These are phyloP conservation scores for Noccaea bulbosa DNA, from an alignment of 345 rosid genomes.

Conservation along the genomic window DNA sequence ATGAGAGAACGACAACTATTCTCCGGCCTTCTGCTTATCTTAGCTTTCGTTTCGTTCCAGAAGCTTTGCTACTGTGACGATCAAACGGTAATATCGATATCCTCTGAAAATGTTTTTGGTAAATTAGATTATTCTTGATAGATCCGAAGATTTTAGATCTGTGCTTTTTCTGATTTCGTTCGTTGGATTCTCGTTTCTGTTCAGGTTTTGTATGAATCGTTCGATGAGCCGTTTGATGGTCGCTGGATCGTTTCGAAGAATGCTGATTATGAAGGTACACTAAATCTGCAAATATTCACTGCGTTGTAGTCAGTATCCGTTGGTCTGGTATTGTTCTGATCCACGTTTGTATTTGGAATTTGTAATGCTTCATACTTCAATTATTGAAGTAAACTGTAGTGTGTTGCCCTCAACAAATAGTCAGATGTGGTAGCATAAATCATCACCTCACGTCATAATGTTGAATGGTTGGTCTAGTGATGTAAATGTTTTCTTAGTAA, in stretches of 20 bases:
- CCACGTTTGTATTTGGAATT: constrained; percentile 1
- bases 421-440: background rate
- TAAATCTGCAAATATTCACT: background rate
- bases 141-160: constrained; percentile 32
- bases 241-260: constrained; percentile 78
- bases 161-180: constrained; percentile 11
- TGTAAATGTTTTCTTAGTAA: constrained; percentile 1
- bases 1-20: constrained; percentile 54
- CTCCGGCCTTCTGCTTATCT: constrained; percentile 50
- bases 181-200: constrained; percentile 26
- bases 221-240: constrained; percentile 73
- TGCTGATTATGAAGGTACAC: constrained; percentile 63
- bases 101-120: background rate
- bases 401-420: constrained; percentile 1
- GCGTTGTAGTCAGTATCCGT: constrained; percentile 18
- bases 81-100: constrained; percentile 48
- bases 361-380: background rate
- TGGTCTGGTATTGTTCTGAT: constrained; percentile 1
- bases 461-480: constrained; percentile 9
- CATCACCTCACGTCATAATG: background rate
- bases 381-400: background rate
- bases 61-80: constrained; percentile 61
- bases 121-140: background rate
- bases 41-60: constrained; percentile 54
- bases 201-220: constrained; percentile 74